Conservation (phyloP, 139 green algal genomes). For the Chlorella sp. region DNA sequence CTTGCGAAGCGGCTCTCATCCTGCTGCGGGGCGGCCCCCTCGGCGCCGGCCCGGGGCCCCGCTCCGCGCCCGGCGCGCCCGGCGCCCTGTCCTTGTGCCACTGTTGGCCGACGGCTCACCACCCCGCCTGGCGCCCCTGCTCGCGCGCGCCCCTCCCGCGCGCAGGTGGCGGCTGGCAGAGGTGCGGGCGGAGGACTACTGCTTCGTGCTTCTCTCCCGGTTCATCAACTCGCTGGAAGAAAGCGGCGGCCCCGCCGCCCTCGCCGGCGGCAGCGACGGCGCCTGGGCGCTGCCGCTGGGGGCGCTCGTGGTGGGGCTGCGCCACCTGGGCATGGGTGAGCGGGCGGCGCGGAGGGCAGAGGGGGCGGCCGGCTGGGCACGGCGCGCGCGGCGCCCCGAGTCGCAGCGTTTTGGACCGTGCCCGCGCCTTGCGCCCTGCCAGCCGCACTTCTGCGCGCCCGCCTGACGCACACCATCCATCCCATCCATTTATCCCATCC, state of each 20-base stretch:
- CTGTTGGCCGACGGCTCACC: neutral
- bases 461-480: neutral
- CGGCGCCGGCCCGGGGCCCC: no score
- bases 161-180: conserved; percentile 84
- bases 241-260: conserved; percentile 47
- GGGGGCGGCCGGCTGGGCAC: neutral
- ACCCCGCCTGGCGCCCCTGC: neutral
- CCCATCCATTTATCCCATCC: neutral
- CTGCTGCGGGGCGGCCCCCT: no score
- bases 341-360: neutral
- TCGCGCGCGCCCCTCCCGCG: neutral
- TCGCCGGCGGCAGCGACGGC: conserved; percentile 54
- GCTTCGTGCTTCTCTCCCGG: conserved; percentile 86
- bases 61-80: no score
- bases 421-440: neutral
- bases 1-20: no score
- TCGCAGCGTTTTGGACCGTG: neutral
- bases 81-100: no score
- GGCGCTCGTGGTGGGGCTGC: conserved; percentile 72
- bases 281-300: conserved; percentile 75
- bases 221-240: conserved; percentile 74
- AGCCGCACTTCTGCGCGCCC: neutral
- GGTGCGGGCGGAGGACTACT: conserved; percentile 90
- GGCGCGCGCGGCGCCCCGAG: neutral
- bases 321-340: conserved; percentile 79